phyloP scores from a whole-genome alignment of 2,329 filamentous ascomycete genomes.

The Capronia epimyces region DNA sequence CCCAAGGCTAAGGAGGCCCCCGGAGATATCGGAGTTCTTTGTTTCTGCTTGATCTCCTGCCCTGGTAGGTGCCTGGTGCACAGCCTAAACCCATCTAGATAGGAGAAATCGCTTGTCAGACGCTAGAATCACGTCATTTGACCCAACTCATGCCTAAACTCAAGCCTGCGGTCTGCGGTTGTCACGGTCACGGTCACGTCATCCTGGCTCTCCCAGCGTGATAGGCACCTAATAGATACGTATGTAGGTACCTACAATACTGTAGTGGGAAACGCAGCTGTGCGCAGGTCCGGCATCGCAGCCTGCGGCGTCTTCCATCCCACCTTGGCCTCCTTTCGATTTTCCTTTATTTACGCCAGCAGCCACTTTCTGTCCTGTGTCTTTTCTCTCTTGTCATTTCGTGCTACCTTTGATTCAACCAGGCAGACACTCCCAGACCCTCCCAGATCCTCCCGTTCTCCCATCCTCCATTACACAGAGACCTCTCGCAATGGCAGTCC shows the following conservation, averaged over 20 bases:
- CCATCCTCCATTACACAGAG: conserved; percentile 1
- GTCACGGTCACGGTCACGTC: conserved; percentile 6
- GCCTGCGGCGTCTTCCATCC: neutral
- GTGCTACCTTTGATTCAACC: neutral
- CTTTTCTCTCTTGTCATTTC: neutral
- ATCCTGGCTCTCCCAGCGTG: neutral
- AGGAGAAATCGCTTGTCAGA: too few relatives aligned
- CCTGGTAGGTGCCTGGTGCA: too few relatives aligned
- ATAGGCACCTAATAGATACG: neutral
- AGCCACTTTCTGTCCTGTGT: neutral
- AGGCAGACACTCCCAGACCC: neutral
- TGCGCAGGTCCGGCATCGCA: neutral
- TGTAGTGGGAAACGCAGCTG: too few relatives aligned
- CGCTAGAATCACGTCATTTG: too few relatives aligned
- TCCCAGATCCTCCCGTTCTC: neutral
- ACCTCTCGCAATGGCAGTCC: conserved; percentile 19
- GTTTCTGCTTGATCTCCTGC: too few relatives aligned
- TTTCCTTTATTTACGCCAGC: neutral
- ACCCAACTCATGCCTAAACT: too few relatives aligned
- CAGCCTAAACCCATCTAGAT: too few relatives aligned
- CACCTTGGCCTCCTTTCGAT: neutral
- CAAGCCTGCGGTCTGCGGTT: too few relatives aligned
- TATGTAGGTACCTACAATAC: too few relatives aligned
- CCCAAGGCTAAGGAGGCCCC: too few relatives aligned
- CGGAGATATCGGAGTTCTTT: too few relatives aligned